Evolutionary conservation across 2,329 filamentous ascomycete species (phyloP), one percentile per base, ranked within the genome.

Genomic region (Fusarium hainanense): DNA sequence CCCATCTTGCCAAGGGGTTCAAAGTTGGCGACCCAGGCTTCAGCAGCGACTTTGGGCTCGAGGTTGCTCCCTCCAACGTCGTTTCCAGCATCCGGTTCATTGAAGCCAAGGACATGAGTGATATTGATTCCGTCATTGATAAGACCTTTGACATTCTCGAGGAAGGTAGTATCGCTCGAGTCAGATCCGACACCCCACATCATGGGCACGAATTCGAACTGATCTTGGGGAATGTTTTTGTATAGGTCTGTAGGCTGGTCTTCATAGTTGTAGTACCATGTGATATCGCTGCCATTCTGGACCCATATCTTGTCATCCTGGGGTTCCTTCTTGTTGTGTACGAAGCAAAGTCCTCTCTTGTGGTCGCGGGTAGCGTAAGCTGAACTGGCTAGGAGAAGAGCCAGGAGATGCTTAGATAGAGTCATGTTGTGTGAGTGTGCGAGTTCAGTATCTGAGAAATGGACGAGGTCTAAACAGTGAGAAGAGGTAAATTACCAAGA

Each of bases 191-290:
- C 82, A 32, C 91, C 91, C 90, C 90, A 95, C 63, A 94, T 86
- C 92, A 94, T 93, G 52, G 93, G 92, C 2, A 95, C 89, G 78
- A 93, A 96, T 77, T 92, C 85, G 71, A 95, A 88, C 16, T 84
- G 78, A 16, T 82, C 80, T 71, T 90, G 86, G 0, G 84, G 72
- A 30, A 83, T 74, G 51, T 83, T 78, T 42, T 78, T 69, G 75
- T 85, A 90, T 43, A 81, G 81, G 0, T 83, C 66, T 1, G 89
- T 87, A 2, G 92, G 91, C 6, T 78, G 76, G 21, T 83, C 75
- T 27, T 81, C 79, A 79, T 94, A 96, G 82, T 94, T 95, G 85
- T 95, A 96, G 83, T 96, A 96, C 93, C 93, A 96, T 5, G 89
- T 91, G 58, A 95, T 80, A 43, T 89, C 86, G 20, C 86, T 87